phyloP scores from a whole-genome alignment of 2,329 filamentous ascomycete species.

The Cladophialophora exuberans region DNA sequence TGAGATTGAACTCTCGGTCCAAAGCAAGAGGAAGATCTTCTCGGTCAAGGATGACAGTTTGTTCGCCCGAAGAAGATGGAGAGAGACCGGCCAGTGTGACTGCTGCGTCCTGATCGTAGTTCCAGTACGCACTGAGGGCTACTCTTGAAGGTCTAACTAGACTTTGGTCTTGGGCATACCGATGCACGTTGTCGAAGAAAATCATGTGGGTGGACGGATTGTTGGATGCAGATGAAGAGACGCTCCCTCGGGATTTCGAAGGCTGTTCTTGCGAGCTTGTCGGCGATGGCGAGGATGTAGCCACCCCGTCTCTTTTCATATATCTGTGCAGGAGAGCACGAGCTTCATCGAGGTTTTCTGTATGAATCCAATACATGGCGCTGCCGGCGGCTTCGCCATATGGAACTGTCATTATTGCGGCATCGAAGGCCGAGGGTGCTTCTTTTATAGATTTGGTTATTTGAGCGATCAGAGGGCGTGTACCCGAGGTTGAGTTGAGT shows the following conservation, averaged over 20 bases:
- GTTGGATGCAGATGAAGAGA: slow-evolving; percentile 1
- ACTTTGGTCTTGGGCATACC: slow-evolving; percentile 42
- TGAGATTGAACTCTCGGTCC: slow-evolving; percentile 11
- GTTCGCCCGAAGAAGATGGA: slow-evolving; percentile 21
- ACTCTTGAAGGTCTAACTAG: slow-evolving; percentile 32
- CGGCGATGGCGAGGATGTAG: slow-evolving; percentile 12
- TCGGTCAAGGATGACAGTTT: slow-evolving; percentile 23
- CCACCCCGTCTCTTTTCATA: slow-evolving; percentile 44
- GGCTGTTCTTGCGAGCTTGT: slow-evolving; percentile 33
- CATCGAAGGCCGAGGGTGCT: slow-evolving; percentile 53
- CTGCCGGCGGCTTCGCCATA: slow-evolving; percentile 50
- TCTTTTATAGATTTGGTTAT: slow-evolving; percentile 45
- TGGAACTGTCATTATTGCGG: slow-evolving; percentile 51
- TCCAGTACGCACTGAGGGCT: slow-evolving; percentile 32
- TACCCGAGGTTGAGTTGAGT: slow-evolving; percentile 23
- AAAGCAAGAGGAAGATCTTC: slow-evolving; percentile 28
- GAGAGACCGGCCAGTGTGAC: slow-evolving; percentile 33
- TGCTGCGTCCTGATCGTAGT: slow-evolving; percentile 30
- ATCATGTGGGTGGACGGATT: slow-evolving; percentile 45
- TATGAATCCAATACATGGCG: slow-evolving; percentile 59
- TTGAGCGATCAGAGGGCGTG: slow-evolving; percentile 28
- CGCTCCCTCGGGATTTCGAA: neutral
- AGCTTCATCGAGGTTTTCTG: slow-evolving; percentile 58
- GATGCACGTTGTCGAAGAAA: slow-evolving; percentile 52
- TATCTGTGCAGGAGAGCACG: slow-evolving; percentile 56